Percentiles rank a stretch among this genome's conserved stretches.
Evolutionary conservation across 371 early-diverging fungal genomes (phyloP).

Genomic region (Mucor lusitanicus): DNA sequence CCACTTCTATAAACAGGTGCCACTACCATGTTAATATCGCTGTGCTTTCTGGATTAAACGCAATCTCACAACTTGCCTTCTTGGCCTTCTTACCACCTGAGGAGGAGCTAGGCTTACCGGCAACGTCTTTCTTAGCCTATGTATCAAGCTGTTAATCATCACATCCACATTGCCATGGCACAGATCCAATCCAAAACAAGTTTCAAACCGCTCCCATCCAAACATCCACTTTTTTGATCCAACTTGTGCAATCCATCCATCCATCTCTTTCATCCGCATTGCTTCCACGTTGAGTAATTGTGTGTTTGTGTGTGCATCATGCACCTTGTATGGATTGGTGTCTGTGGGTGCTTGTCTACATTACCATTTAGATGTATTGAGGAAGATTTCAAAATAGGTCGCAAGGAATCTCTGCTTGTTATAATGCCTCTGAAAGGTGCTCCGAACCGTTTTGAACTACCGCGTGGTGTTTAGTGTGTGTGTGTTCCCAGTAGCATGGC

Average conservation of each 20-base stretch:
- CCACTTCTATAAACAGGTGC: slow-evolving; percentile 73
- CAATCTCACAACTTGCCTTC: slow-evolving; percentile 44
- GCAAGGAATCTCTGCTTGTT: neutral
- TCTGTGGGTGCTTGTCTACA: neutral
- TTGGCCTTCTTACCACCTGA: slow-evolving; percentile 89
- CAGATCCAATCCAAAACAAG: neutral
- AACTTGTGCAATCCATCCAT: neutral
- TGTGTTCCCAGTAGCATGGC: neutral
- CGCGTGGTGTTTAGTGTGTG: neutral
- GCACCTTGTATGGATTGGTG: neutral
- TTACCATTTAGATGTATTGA: slow-evolving; percentile 32
- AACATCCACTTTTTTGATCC: neutral
- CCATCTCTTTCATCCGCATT: slow-evolving; percentile 5
- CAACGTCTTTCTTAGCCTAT: slow-evolving; percentile 71
- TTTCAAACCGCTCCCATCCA: neutral
- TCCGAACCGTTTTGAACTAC: neutral
- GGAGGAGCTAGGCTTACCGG: slow-evolving; percentile 70
- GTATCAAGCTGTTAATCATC: neutral
- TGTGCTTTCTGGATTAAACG: neutral
- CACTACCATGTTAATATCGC: neutral
- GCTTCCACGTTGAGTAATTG: neutral
- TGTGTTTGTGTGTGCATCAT: neutral
- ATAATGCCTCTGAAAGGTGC: neutral
- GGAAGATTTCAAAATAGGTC: slow-evolving; percentile 23
- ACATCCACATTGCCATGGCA: neutral